Base-by-base conservation (phyloP, 148 eudicot species). In the Spergularia bocconei region DNA sequence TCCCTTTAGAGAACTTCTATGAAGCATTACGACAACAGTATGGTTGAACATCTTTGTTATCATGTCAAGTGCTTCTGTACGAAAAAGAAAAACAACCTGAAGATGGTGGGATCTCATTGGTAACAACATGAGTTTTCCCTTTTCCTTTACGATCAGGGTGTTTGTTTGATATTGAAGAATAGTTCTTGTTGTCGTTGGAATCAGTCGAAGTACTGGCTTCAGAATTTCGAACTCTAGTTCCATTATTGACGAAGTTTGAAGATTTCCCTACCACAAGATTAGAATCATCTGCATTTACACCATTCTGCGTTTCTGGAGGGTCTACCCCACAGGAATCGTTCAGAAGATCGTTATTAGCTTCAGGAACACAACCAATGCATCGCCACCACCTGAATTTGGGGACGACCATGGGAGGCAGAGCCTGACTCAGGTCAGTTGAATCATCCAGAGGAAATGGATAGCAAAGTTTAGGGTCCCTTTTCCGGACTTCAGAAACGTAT, bases 331-430 rank as follows among this genome's bases (percentile, higher is more conserved):
- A 16, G 0, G 55, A 48, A 72, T 39, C 44, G 38, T n/a, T 38
- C 11, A 9, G 23, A 38, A n/a, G 50, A 59, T 59, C 39, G 13
- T n/a, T 39, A 4, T 50, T 52, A 23, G 66, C 54, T 44, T 56
- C 68, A n/a, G 68, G 79, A 64, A 75, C 65, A 73, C 79, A 68
- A 38, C 78, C 66, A 13, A 2, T 67, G 72, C 96, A 93, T 58
- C 80, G 75, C 93, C 93, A 88, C 87, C 85, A 88, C 77, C 79
- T 80, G 72, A 82, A 91, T 44, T 82, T 82, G 15, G 85, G 83
- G 77, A 86, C 82, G 15, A 75, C 62, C 67, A 93, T 77, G 59
- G 91, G 88, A 73, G 92, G 89, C 70, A 89, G 85, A 63, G 77
- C 76, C 17, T 44, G 48, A 6, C 14, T n/a, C 44, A 79, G 71